Conservation (phyloP, 148 eudicot species). For the Dianthus caryophyllus region DNA sequence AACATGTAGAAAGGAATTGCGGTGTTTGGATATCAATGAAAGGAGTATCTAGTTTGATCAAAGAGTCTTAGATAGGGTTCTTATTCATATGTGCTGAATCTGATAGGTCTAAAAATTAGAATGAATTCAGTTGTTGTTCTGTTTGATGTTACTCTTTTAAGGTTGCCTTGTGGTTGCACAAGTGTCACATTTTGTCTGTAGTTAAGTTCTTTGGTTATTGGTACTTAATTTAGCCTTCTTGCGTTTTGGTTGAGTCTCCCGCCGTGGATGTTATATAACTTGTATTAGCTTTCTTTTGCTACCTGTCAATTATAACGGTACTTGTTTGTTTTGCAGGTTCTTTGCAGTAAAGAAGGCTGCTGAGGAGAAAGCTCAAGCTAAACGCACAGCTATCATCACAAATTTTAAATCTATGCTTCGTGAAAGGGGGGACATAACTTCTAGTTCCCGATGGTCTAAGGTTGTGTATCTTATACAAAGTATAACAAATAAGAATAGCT, state of each 20-base stretch:
- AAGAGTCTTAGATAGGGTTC: too few species aligned
- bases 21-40: too few species aligned
- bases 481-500: neutral
- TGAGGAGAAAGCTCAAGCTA: constrained; percentile 71
- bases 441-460: constrained; percentile 93
- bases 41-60: too few species aligned
- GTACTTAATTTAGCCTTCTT: neutral
- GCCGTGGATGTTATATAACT: neutral
- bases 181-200: neutral
- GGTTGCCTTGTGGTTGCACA: neutral
- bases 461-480: constrained; percentile 33
- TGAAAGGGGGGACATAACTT: constrained; percentile 55
- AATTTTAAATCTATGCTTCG: constrained; percentile 81
- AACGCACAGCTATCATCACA: constrained; percentile 56
- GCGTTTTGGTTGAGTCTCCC: neutral
- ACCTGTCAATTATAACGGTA: neutral
- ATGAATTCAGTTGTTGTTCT: too few species aligned
- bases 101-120: too few species aligned
- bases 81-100: too few species aligned
- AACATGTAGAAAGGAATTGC: too few species aligned
- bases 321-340: constrained; percentile 46
- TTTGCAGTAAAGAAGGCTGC: constrained; percentile 57
- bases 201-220: neutral
- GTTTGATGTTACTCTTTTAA: constrained; percentile 3
- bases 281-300: neutral